These are phyloP conservation scores for Komagataella populi DNA, from an alignment of 805 yeast species.

Conservation along the genomic window DNA sequence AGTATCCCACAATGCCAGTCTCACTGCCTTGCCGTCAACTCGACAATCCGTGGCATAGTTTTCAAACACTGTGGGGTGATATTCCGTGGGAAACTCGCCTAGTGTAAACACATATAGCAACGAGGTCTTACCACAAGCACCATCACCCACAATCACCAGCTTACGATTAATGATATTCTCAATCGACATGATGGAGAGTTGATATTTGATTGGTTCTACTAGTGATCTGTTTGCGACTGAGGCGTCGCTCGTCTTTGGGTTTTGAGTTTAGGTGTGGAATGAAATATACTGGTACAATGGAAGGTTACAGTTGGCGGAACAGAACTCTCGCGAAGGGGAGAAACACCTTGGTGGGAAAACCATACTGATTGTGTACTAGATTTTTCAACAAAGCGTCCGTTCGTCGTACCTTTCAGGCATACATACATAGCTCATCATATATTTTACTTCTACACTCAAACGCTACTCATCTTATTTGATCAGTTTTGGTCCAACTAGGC, in stretches of 20 bases:
- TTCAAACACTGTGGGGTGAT: conserved; percentile 91
- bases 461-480: neutral
- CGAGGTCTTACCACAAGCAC: conserved; percentile 91
- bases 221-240: neutral
- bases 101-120: conserved; percentile 80
- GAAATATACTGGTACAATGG: neutral
- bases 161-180: conserved; percentile 42
- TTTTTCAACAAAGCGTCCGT: neutral
- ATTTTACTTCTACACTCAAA: too few relatives aligned
- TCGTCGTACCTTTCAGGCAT: too few relatives aligned
- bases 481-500: neutral
- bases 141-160: conserved; percentile 86
- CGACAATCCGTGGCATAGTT: conserved; percentile 90
- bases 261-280: neutral
- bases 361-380: neutral
- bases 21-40: conserved; percentile 86
- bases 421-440: neutral
- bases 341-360: neutral
- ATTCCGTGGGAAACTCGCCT: conserved; percentile 86
- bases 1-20: conserved; percentile 86
- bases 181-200: conserved; percentile 4
- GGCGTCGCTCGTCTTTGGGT: neutral
- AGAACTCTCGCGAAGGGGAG: neutral
- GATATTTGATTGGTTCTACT: neutral
- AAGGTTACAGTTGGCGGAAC: neutral